Conservation (phyloP, 768 basidiomycete genomes). For the Tulasnella sp. region DNA sequence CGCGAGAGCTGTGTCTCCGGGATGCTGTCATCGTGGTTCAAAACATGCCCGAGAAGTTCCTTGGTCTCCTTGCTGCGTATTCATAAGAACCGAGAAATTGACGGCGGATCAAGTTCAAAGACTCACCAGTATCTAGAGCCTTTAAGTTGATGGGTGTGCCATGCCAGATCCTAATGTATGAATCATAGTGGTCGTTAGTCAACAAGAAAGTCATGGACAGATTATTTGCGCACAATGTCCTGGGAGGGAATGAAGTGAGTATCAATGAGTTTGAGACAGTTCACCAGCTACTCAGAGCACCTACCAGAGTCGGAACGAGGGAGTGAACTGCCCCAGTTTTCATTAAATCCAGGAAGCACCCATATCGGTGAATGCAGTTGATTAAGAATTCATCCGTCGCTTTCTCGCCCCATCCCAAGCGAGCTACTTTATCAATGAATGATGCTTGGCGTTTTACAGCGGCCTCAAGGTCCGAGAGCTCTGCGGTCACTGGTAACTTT, state of each 20-base stretch:
- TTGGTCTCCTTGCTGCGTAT: background rate
- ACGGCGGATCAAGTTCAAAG: background rate
- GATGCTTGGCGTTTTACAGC: slow-evolving; percentile 30
- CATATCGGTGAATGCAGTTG: slow-evolving; percentile 29
- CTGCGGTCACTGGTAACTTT: background rate
- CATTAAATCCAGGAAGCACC: slow-evolving; percentile 31
- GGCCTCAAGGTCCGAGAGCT: background rate
- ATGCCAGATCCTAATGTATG: slow-evolving; percentile 28
- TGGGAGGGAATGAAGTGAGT: background rate
- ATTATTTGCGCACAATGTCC: background rate
- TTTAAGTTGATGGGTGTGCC: slow-evolving; percentile 32
- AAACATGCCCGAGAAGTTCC: slow-evolving; percentile 15
- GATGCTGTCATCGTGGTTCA: slow-evolving; percentile 24
- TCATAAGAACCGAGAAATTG: background rate
- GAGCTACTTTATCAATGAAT: slow-evolving; percentile 30
- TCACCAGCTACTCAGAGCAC: background rate
- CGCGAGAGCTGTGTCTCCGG: background rate
- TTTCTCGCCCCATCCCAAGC: slow-evolving; percentile 26
- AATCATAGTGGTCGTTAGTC: background rate
- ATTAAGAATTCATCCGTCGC: slow-evolving; percentile 15
- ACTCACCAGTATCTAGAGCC: slow-evolving; percentile 21
- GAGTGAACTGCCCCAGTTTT: slow-evolving; percentile 18
- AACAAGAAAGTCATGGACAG: background rate
- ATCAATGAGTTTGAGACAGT: background rate
- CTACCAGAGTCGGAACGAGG: slow-evolving; percentile 31